Evolutionary conservation across 805 yeast genomes (phyloP), one percentile per base, ranked within the genome.

Genomic region (Wickerhamiella spandovensis): DNA sequence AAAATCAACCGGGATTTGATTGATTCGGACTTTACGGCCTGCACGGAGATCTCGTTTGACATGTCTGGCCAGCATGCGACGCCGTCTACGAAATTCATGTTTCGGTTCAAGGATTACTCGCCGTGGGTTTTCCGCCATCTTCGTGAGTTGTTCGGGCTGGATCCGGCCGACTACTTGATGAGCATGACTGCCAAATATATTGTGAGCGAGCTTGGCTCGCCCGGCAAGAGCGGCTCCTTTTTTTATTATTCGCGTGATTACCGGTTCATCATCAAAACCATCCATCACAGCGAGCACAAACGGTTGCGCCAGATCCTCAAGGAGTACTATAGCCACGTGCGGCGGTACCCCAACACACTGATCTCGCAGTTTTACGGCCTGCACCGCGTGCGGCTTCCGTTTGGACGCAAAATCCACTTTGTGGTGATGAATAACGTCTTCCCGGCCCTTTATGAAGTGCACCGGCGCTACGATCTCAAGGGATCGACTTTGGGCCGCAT

Each of bases 191-290:
- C 96, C 20, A 88, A 88, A 64, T 90, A 90, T 62, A 84, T 92
- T 54, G 74, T 92, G 38, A 83, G 92, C 24, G 97, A 90, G 67
- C 71, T 88, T 56, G 95, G 90, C 20, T 88, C 97, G 1, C 97
- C 97, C 0, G 98, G 98, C 3, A 92, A 92, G 65, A 83, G 95
- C 61, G 98, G 98, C 0, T 87, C 96, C 0, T 90, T 90, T 62
- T 92, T 92, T 63, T 92, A 92, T 69, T 94, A 84, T 65, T 87
- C 97, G 5, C 72, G 95, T 53, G 98, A 94, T 68, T 89, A 82
- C 68, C 76, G 90, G 55, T 92, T 85, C 67, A 92, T 92, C 62
- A 94, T 92, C 67, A 92, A 92, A 65, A 92, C 99, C 0, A 88
- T 92, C 50, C 97, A 86, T 63, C 95, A 85, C 60, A 68, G 92